A percentile compares a stretch with the other conserved stretches of the same genome.
Conservation (phyloP, 179 eudicot genomes). For the Nepenthes alata region DNA sequence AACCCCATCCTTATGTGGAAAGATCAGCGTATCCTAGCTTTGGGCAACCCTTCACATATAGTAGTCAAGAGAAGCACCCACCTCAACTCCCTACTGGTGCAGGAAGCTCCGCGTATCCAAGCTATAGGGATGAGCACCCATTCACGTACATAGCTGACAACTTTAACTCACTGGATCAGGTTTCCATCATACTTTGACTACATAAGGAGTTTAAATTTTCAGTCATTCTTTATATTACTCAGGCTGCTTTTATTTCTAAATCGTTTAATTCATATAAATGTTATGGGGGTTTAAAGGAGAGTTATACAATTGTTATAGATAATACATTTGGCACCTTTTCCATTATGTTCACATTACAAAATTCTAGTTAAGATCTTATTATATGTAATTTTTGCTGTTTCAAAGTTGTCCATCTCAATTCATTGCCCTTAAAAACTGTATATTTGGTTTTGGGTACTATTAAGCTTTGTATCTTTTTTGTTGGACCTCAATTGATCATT, state of each 20-base stretch:
- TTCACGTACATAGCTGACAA: constrained; percentile 55
- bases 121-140: constrained; percentile 21
- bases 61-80: constrained; percentile 8
- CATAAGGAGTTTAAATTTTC: not conserved
- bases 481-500: too few relatives aligned
- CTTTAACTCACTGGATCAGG: constrained; percentile 73
- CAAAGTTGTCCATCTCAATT: too few relatives aligned
- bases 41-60: constrained; percentile 12
- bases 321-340: too few relatives aligned
- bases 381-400: not conserved
- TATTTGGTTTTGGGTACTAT: too few relatives aligned
- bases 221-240: not conserved
- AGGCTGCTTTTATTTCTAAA: not conserved
- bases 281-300: not conserved
- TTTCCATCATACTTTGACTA: constrained; percentile 9
- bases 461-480: too few relatives aligned
- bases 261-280: not conserved
- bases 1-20: not conserved
- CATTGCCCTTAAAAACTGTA: too few relatives aligned
- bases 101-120: constrained; percentile 32
- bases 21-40: constrained; percentile 3
- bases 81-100: constrained; percentile 22
- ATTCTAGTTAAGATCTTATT: not conserved
- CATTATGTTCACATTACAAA: too few relatives aligned
- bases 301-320: not conserved